These are phyloP conservation scores for Tripterygium wilfordii DNA, from an alignment of 177 flowering plant genomes.

Conservation along the genomic window DNA sequence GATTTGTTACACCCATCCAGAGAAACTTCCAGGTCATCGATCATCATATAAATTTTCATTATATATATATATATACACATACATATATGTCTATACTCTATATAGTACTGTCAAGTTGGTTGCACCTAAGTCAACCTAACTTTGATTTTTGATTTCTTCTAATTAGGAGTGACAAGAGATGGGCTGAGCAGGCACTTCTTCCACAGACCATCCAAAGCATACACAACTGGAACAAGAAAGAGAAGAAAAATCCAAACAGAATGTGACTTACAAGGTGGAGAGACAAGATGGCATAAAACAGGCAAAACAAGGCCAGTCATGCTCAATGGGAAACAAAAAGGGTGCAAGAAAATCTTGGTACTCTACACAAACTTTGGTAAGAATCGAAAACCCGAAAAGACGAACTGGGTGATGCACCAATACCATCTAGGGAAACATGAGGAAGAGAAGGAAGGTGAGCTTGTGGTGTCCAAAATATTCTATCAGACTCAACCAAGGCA, in stretches of 20 bases:
- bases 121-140: conserved; percentile 64
- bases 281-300: conserved; percentile 93
- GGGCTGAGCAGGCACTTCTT: conserved; percentile 89
- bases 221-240: conserved; percentile 90
- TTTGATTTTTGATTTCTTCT: conserved; percentile 24
- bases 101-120: too few relatives aligned
- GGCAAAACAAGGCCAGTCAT: conserved; percentile 89
- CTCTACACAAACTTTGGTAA: conserved; percentile 89
- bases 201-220: conserved; percentile 92
- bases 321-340: conserved; percentile 86
- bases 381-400: conserved; percentile 81
- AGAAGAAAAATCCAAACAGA: conserved; percentile 85
- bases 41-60: not conserved
- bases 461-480: conserved; percentile 87
- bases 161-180: conserved; percentile 77
- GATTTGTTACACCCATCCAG: conserved; percentile 97
- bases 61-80: too few relatives aligned
- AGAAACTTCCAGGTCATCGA: conserved; percentile 82
- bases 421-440: conserved; percentile 82
- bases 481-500: conserved; percentile 93
- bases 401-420: conserved; percentile 97
- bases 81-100: too few relatives aligned
- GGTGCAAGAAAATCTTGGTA: conserved; percentile 90
- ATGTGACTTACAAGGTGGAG: conserved; percentile 83
- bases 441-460: conserved; percentile 92